Evolutionary conservation across 257 asterid species (phyloP).

Genomic region (Linaria vulgaris): DNA sequence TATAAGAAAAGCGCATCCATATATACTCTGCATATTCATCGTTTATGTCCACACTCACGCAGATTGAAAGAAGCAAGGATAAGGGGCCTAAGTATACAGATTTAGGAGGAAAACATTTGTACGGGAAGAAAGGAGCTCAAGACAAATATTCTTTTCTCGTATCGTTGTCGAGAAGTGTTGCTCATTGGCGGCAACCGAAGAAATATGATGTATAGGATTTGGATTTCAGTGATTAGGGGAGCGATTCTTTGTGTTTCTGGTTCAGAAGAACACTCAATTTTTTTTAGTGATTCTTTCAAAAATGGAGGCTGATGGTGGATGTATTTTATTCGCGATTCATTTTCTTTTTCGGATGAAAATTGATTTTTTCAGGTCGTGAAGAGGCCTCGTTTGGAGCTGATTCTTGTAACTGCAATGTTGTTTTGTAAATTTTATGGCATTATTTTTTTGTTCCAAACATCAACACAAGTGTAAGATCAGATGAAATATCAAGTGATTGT

Average conservation of each 20-base stretch:
- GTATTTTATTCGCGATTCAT: slow-evolving; percentile 17
- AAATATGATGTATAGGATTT: slow-evolving; percentile 60
- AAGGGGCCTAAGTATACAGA: slow-evolving; percentile 92
- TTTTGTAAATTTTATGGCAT: slow-evolving; percentile 17
- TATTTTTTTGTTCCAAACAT: neutral
- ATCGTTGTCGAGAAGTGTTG: slow-evolving; percentile 62
- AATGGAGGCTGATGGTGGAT: slow-evolving; percentile 19
- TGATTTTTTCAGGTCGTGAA: slow-evolving; percentile 31
- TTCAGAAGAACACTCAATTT: slow-evolving; percentile 12
- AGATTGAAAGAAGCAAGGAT: slow-evolving; percentile 91
- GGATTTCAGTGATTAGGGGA: slow-evolving; percentile 14
- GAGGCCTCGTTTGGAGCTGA: slow-evolving; percentile 1
- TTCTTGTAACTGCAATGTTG: slow-evolving; percentile 27
- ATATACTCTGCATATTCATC: neutral
- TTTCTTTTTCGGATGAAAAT: too few relatives aligned
- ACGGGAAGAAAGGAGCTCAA: slow-evolving; percentile 68
- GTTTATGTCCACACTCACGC: slow-evolving; percentile 27
- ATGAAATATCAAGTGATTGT: too few relatives aligned
- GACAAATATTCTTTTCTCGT: slow-evolving; percentile 53
- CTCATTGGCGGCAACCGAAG: slow-evolving; percentile 76
- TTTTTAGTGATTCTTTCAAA: slow-evolving; percentile 22
- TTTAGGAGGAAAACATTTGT: slow-evolving; percentile 91
- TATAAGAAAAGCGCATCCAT: too few relatives aligned
- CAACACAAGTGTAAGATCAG: neutral
- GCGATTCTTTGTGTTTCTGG: slow-evolving; percentile 44